Evolutionary conservation across 2,329 filamentous ascomycete species (phyloP), one percentile per base, ranked within the genome.

Genomic region (Phaeosphaeria sp.): DNA sequence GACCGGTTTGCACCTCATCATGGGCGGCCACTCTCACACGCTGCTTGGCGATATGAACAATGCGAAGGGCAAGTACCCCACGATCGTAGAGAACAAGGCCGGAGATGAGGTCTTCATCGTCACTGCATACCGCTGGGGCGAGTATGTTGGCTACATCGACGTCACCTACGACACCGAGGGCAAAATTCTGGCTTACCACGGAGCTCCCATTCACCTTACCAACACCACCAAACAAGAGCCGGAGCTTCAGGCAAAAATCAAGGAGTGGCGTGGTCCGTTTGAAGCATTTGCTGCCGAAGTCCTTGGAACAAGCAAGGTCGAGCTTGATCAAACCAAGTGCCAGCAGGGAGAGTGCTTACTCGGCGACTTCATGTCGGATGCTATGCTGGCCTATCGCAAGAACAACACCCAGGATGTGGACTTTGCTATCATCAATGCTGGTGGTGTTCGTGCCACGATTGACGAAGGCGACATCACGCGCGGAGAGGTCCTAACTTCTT

Each of bases 101-200:
- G 87, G 86, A 46, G 84, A 89, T 33, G 88, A 90, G 66, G 87
- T 90, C 50, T 90, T 89, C 68, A 83, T 89, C 66, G 87, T 90
- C 18, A 89, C 87, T 7, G 84, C 87, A 2, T 90, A 87, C 69
- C 83, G 87, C 60, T 90, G 88, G 88, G 87, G 87, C 51, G 86
- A 89, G 75, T 89, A 89, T 55, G 75, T 90, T 2, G 88, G 87
- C 56, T 87, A 87, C 72, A 90, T 90, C 63, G 87, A 89, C 61
- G 82, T 90, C 7, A 86, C 85, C 0, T 90, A 88, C 66, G 86
- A 88, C 64, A 62, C 78, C 3, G 76, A 84, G 1, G 88, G 88
- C 71, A 86, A 84, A 71, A 83, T 89, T 17, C 79, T 89, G 6
- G 82, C 81, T 3, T 90, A 90, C 75, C 83, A 84, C 66, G 87